Evolutionary conservation across 2,329 filamentous ascomycete genomes (phyloP), one percentile per base, ranked within the genome.

Genomic region (Sphaerostilbella broomeana): DNA sequence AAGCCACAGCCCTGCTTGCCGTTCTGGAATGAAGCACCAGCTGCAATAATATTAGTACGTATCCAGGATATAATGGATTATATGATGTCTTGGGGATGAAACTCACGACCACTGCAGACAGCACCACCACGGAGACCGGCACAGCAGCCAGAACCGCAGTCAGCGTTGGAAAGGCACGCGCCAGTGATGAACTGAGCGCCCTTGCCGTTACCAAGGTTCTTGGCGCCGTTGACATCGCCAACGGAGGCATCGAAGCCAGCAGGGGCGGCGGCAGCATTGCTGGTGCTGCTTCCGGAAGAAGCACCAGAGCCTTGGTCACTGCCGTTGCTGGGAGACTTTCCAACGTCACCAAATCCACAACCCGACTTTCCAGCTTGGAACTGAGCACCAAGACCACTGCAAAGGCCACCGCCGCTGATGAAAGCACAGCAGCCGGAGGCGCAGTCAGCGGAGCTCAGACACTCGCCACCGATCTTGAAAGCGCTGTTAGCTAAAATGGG

Each of bases 1-100:
- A 61, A 61, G 9, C 53, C 55, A 24, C 59, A 62, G 7, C 59
- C 58, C 17, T 50, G 50, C 50, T 61, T 61, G 42, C 56, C 57
- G 16, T 51, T 47, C 30, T 52, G 46, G 31, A 53, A 51, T 55
- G 6, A 56, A 58, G 52, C 58, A 57, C 26, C 58, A 50, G 22
- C 51, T n/a, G n/a, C n/a, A n/a, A n/a, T n/a, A n/a, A n/a, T n/a
- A n/a, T n/a, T n/a, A 56, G 15, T 44, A 46, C n/a, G n/a, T n/a
- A n/a, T n/a, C n/a, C n/a, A n/a, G n/a, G n/a, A n/a, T n/a, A n/a
- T n/a, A n/a, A n/a, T n/a, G n/a, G n/a, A n/a, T n/a, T n/a, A n/a
- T n/a, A n/a, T n/a, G n/a, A n/a, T n/a, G n/a, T n/a, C n/a, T n/a
- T n/a, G n/a, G n/a, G n/a, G n/a, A n/a, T n/a, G n/a, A n/a, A n/a